Conservation (phyloP, 2,329 filamentous ascomycete species). For the Microdochium bolleyi region DNA sequence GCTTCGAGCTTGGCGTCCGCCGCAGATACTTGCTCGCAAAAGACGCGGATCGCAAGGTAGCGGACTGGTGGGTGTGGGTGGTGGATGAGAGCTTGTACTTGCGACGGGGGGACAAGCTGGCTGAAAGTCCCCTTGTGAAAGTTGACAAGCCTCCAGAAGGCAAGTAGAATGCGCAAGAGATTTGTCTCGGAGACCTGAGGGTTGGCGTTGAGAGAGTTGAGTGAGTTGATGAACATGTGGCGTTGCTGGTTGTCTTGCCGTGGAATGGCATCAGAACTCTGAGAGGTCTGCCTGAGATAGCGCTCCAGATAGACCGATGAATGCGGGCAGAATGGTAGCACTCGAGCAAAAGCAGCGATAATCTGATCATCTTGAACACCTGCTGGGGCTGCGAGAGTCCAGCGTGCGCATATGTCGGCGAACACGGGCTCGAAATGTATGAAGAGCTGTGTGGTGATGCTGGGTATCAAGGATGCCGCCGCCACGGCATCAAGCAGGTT, state of each 20-base stretch:
- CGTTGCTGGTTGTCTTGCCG: constrained; percentile 7
- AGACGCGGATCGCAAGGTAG: constrained; percentile 75
- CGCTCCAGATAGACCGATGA: constrained; percentile 63
- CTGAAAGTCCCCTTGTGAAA: constrained; percentile 66
- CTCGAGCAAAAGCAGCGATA: constrained; percentile 67
- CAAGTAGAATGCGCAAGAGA: constrained; percentile 44
- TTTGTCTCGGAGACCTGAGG: constrained; percentile 5
- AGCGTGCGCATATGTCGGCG: constrained; percentile 75
- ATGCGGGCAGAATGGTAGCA: constrained; percentile 76
- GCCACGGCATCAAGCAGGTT: constrained; percentile 67
- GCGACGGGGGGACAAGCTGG: constrained; percentile 53
- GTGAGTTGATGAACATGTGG: constrained; percentile 17
- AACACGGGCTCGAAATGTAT: constrained; percentile 67
- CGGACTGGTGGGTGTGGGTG: constrained; percentile 54
- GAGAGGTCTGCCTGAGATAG: constrained; percentile 25
- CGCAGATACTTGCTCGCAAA: constrained; percentile 70
- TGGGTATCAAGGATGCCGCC: constrained; percentile 58
- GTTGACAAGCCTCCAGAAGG: constrained; percentile 71
- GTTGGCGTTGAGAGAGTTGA: constrained; percentile 8
- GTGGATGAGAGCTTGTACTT: constrained; percentile 61
- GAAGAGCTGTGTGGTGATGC: constrained; percentile 67
- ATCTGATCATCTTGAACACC: constrained; percentile 31
- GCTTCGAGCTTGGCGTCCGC: constrained; percentile 72
- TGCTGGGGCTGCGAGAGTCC: constrained; percentile 47
- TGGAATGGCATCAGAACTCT: not conserved